Evolutionary conservation across 2,329 filamentous ascomycete genomes (phyloP).

Genomic region (Colletotrichum tropicicola): DNA sequence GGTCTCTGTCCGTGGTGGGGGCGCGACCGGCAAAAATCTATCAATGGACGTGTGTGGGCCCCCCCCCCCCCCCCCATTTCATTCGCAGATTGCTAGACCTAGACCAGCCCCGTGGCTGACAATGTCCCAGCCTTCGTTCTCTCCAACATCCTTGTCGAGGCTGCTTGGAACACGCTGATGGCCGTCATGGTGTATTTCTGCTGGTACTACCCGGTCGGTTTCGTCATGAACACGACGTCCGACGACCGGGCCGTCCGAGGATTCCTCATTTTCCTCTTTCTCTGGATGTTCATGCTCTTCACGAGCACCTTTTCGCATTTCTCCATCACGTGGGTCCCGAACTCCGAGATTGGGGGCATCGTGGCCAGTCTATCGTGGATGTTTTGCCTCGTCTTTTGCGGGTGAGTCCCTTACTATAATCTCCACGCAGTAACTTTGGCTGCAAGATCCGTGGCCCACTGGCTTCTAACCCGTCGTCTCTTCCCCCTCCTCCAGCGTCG

Average conservation of each 20-base stretch:
- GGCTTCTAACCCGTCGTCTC: too few relatives aligned
- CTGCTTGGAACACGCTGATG: conserved; percentile 75
- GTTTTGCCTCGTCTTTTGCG: conserved; percentile 56
- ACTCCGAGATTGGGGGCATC: conserved; percentile 73
- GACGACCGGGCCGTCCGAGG: conserved; percentile 57
- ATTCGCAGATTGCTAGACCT: too few relatives aligned
- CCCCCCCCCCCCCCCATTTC: too few relatives aligned
- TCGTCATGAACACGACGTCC: conserved; percentile 62
- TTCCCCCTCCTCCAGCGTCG: conserved; percentile 61
- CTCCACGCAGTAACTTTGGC: not conserved
- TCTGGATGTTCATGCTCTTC: conserved; percentile 73
- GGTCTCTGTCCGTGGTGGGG: too few relatives aligned
- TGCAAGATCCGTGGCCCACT: not conserved
- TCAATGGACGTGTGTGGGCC: too few relatives aligned
- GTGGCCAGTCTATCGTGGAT: conserved; percentile 69
- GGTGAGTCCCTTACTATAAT: not conserved
- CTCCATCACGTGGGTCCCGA: conserved; percentile 69
- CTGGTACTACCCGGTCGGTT: conserved; percentile 76
- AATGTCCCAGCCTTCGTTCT: conserved; percentile 55
- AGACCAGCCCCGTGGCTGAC: too few relatives aligned
- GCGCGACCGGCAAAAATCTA: too few relatives aligned
- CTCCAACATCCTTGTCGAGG: conserved; percentile 73
- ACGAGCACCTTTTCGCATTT: conserved; percentile 73
- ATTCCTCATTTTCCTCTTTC: conserved; percentile 72
- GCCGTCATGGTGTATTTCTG: conserved; percentile 70